Evolutionary conservation across 331 rosid species (phyloP), one percentile per base, ranked within the genome.

Genomic region (Rosa hybrid): DNA sequence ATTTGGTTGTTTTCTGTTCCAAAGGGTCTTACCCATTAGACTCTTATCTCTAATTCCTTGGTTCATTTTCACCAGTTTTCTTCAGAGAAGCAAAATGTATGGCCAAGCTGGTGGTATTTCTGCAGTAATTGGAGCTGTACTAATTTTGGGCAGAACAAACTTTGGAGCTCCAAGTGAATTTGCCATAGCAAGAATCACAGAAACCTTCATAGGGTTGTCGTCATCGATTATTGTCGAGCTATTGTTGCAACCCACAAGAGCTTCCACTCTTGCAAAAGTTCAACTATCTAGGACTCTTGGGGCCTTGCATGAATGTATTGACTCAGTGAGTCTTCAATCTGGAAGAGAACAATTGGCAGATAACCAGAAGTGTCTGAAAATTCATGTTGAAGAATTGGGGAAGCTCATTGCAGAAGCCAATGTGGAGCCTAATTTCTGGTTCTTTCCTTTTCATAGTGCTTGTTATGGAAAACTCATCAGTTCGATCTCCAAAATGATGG

Each of bases 391-490:
- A 9, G 87, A 86, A 87, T 74, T 92, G 0, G 78, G 59, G 50
- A 87, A 87, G 67, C 79, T 85, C 81, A 81, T 90, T 8, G 71
- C 45, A 2, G 96, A 92, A 83, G 96, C 98, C 21, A 88, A 89
- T 60, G 70, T 20, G 2, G 98, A 94, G 71, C 98, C 97, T 46
- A 90, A 88, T 50, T 92, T 94, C 63, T 92, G 97, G 96, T 94
- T 86, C 57, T 18, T 80, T 84, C 92, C 97, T 11, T 89, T 94
- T 84, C 83, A 82, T 7, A 59, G 87, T 60, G 82, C 54, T 54
- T 88, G 87, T 69, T 88, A 87, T 18, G 60, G 42, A 45, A 90
- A 88, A 80, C 75, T 92, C 39, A 67, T 86, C 46, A 79, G 78
- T 64, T 94, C 97, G 7, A 76, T 89, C 75, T 67, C 91, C 54